phyloP scores from a whole-genome alignment of 2,329 filamentous ascomycete genomes.

The Scedosporium boydii region DNA sequence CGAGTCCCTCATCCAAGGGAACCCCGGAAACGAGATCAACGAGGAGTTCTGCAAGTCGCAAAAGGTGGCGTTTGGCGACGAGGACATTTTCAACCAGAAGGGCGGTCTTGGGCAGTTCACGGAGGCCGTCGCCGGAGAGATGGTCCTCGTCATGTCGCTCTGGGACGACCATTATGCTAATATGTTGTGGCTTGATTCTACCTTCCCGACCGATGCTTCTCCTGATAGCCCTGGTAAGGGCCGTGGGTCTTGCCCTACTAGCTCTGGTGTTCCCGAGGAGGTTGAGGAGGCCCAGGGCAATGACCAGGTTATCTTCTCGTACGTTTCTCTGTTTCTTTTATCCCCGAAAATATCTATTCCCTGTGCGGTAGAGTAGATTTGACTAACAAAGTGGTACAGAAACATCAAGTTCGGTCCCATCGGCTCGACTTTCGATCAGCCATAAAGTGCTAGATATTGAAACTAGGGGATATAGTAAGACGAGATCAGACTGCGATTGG shows the following conservation, averaged over 20 bases:
- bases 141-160: slow-evolving; percentile 40
- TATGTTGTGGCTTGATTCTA: slow-evolving; percentile 69
- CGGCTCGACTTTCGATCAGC: slow-evolving; percentile 27
- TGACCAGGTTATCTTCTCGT: neutral
- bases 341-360: neutral
- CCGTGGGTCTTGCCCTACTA: slow-evolving; percentile 15
- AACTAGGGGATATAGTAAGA: neutral
- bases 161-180: slow-evolving; percentile 59
- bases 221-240: slow-evolving; percentile 13
- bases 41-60: slow-evolving; percentile 47
- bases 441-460: neutral
- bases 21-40: slow-evolving; percentile 41
- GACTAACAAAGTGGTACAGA: neutral
- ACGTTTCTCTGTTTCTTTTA: neutral
- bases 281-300: slow-evolving; percentile 9
- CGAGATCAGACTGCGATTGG: neutral
- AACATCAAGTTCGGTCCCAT: slow-evolving; percentile 39
- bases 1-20: slow-evolving; percentile 27
- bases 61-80: slow-evolving; percentile 47
- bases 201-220: slow-evolving; percentile 36
- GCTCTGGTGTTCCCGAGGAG: slow-evolving; percentile 15
- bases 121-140: slow-evolving; percentile 27
- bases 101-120: slow-evolving; percentile 51
- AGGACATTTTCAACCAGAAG: slow-evolving; percentile 39
- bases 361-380: neutral